A percentile compares a stretch with the other conserved stretches of the same genome.
Evolutionary conservation across 169 alveolate species (phyloP).

Genomic region (Babesia divergens): DNA sequence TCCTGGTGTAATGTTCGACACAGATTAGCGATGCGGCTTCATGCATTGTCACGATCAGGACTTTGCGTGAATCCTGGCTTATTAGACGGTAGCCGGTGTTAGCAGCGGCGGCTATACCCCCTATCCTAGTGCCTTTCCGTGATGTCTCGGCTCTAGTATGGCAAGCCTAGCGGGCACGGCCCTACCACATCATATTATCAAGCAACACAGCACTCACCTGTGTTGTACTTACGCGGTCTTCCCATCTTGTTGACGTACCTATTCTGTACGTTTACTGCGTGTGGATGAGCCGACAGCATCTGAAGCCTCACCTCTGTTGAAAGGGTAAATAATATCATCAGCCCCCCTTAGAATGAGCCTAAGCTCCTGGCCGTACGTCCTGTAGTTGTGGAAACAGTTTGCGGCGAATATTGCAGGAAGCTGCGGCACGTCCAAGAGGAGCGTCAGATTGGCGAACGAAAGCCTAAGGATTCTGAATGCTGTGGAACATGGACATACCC

Average conservation of each 20-base stretch:
- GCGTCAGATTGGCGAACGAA: conserved; percentile 74
- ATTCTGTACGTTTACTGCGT: conserved; percentile 69
- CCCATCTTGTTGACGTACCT: conserved; percentile 71
- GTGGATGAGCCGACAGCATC: not conserved
- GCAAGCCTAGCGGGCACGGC: conserved; percentile 56
- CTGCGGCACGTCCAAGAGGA: conserved; percentile 77
- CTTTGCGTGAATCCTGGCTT: too few relatives aligned
- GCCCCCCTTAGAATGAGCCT: conserved; percentile 11
- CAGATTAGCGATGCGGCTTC: too few relatives aligned
- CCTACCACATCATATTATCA: not conserved
- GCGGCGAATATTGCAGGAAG: conserved; percentile 80
- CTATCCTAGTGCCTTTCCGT: too few relatives aligned
- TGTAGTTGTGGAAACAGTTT: conserved; percentile 69
- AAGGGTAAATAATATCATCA: conserved; percentile 73
- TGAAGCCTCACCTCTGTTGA: conserved; percentile 61
- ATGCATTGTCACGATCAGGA: too few relatives aligned
- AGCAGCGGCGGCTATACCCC: too few relatives aligned
- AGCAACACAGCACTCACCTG: conserved; percentile 7
- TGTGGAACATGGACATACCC: conserved; percentile 17
- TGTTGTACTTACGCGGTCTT: conserved; percentile 68
- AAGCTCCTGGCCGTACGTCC: conserved; percentile 42
- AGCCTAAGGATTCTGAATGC: conserved; percentile 22
- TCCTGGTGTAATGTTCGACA: too few relatives aligned
- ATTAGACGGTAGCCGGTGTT: too few relatives aligned
- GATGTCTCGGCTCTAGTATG: conserved; percentile 18